Base-by-base conservation (phyloP, 225 moss, liverwort and hornwort species). In the Climacium dendroides region DNA sequence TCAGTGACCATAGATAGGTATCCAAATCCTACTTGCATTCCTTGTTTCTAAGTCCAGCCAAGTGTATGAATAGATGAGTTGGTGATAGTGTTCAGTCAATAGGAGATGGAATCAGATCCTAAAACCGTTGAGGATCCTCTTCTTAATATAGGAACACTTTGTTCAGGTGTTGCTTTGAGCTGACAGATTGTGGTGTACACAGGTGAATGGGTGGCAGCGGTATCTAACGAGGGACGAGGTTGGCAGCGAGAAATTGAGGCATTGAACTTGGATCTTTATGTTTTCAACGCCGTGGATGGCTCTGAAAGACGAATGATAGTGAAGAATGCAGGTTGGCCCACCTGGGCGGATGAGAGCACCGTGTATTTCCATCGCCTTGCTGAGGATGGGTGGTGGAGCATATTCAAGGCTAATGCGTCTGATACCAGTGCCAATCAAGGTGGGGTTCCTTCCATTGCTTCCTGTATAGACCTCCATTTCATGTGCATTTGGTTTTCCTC, bases 371-470 rank as follows among this genome's bases (percentile, higher is more conserved):
- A 98, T 81, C 91, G 96, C 87, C 80, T 87, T 83, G 94, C 93
- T 58, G 93, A 92, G 73, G 97, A 97, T 84, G 94, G 96, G 76
- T 98, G 98, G 98, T 98, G 96, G 96, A 98, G 97, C 88, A 89
- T 98, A 37, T 98, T 93, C 90, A 95, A 90, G 87, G 74, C 91
- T 26, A 90, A 87, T 71, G 84, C 91, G 17, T 90, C 94, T 39
- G 89, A 91, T 16, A 77, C 84, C 35, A 93, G 89, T 64, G 43
- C 86, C 54, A 80, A 87, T 47, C 90, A 90, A 89, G 95, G 95
- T 85, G 57, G 39, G 69, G 17, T 60, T 79, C 41, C 67, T 37
- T 81, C 35, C 25, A 34, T 70, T 48, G n/a, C 71, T 84, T 79
- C 61, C 37, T 81, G 16, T 79, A 29, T 41, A 61, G 39, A 66